These are phyloP conservation scores for Leucogyrophana mollusca DNA, from an alignment of 768 basidiomycete genomes.

Conservation along the genomic window DNA sequence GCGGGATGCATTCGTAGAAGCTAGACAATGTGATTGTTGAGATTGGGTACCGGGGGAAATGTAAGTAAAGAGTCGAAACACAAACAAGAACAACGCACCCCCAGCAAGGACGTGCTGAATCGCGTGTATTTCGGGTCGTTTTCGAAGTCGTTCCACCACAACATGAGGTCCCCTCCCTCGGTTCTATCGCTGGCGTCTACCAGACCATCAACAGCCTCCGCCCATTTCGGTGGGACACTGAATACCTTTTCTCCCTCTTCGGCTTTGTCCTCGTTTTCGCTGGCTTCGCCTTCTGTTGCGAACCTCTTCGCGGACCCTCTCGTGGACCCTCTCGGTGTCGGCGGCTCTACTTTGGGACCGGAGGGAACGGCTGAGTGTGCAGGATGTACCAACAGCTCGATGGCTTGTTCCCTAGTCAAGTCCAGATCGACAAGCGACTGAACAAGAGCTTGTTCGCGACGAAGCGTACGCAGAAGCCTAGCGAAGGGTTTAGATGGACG, in stretches of 20 bases:
- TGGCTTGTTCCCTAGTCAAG: slow-evolving; percentile 59
- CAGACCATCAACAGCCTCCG: slow-evolving; percentile 54
- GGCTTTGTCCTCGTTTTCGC: slow-evolving; percentile 62
- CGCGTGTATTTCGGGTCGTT: slow-evolving; percentile 66
- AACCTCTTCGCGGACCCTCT: slow-evolving; percentile 11
- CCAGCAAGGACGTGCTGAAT: slow-evolving; percentile 50
- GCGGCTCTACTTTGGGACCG: neutral
- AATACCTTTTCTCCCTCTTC: slow-evolving; percentile 65
- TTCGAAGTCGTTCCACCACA: slow-evolving; percentile 92
- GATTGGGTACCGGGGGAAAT: neutral
- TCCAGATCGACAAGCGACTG: slow-evolving; percentile 59
- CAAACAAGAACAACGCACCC: slow-evolving; percentile 36
- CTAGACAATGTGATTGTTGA: slow-evolving; percentile 10
- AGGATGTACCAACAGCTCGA: slow-evolving; percentile 71
- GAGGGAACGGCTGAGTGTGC: slow-evolving; percentile 48
- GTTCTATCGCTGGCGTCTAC: slow-evolving; percentile 87
- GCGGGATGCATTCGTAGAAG: slow-evolving; percentile 20
- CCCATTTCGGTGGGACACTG: slow-evolving; percentile 55
- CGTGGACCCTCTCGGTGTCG: neutral
- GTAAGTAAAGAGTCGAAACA: slow-evolving; percentile 1
- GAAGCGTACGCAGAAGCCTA: slow-evolving; percentile 67
- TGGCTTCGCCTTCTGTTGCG: slow-evolving; percentile 2
- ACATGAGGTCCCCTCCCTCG: slow-evolving; percentile 72
- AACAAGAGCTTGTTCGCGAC: slow-evolving; percentile 68
- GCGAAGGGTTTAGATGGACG: neutral